Evolutionary conservation across 805 yeast genomes (phyloP).

Genomic region (Candida methanosorbosa): DNA sequence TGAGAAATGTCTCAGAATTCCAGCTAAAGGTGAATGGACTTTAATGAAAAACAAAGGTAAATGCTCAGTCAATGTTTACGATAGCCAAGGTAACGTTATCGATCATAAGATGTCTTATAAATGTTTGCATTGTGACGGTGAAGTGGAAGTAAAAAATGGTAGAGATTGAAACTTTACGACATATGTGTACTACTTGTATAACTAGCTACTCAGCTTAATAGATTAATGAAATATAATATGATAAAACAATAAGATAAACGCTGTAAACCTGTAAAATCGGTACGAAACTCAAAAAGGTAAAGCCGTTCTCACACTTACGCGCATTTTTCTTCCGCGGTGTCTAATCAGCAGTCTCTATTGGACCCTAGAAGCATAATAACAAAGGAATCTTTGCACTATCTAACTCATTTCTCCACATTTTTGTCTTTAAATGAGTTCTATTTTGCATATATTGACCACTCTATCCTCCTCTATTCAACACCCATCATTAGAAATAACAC

Average conservation of each 20-base stretch:
- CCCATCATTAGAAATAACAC: no score
- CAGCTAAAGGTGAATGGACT: slow-evolving; percentile 94
- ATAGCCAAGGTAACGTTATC: slow-evolving; percentile 14
- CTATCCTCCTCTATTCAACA: no score
- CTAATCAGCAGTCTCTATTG: not conserved
- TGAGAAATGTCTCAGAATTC: slow-evolving; percentile 70
- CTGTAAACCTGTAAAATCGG: no score
- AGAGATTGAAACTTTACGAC: slow-evolving; percentile 2
- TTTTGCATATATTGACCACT: no score
- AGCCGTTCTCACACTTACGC: no score
- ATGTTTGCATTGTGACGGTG: slow-evolving; percentile 54
- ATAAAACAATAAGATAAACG: not conserved
- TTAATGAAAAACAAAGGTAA: slow-evolving; percentile 71
- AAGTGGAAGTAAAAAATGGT: slow-evolving; percentile 35
- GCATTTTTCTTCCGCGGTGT: slow-evolving; percentile 3
- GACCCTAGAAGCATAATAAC: not conserved
- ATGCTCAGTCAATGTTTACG: slow-evolving; percentile 15
- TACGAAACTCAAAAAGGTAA: no score
- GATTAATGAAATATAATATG: no score
- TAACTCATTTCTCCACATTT: not conserved
- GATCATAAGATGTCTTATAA: slow-evolving; percentile 24
- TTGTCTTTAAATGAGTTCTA: no score
- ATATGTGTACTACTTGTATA: not conserved
- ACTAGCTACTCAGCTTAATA: no score
- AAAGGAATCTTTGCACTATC: not conserved